phyloP scores from a whole-genome alignment of 441 rosid genomes.

The Croton laevigatus region DNA sequence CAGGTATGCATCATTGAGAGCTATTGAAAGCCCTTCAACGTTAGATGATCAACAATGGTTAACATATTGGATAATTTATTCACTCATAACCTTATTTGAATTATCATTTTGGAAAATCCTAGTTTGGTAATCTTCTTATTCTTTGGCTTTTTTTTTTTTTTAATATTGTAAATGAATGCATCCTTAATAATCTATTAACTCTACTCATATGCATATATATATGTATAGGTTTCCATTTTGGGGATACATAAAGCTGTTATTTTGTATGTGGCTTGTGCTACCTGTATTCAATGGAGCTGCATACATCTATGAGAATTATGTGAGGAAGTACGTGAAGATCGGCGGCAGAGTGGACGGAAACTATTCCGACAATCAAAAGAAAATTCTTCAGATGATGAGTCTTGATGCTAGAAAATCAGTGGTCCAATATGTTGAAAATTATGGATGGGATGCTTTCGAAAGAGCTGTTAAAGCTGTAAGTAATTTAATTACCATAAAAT shows the following conservation, averaged over 20 bases:
- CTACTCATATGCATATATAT: neutral
- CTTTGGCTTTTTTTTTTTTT: neutral
- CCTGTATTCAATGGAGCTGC: conserved; percentile 94
- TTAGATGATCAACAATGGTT: conserved; percentile 93
- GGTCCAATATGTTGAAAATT: conserved; percentile 51
- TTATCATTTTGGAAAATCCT: conserved; percentile 72
- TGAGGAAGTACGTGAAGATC: conserved; percentile 65
- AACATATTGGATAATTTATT: conserved; percentile 91
- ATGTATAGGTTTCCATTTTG: conserved; percentile 71
- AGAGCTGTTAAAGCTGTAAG: conserved; percentile 75
- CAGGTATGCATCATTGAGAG: conserved; percentile 68
- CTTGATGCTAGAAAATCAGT: conserved; percentile 80
- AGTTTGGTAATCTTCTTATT: conserved; percentile 48
- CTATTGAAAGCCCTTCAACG: conserved; percentile 79
- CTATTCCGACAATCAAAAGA: conserved; percentile 55
- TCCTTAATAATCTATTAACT: too few relatives aligned
- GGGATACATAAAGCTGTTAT: conserved; percentile 67
- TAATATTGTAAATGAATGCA: too few relatives aligned
- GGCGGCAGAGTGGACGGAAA: conserved; percentile 40
- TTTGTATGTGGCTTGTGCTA: conserved; percentile 87
- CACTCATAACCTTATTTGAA: conserved; percentile 71
- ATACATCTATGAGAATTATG: conserved; percentile 73
- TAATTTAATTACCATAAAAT: neutral
- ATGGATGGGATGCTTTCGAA: conserved; percentile 77
- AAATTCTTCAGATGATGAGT: conserved; percentile 81